Base-by-base conservation (phyloP, 306 rosid genomes). In the Calophaca sinica region DNA sequence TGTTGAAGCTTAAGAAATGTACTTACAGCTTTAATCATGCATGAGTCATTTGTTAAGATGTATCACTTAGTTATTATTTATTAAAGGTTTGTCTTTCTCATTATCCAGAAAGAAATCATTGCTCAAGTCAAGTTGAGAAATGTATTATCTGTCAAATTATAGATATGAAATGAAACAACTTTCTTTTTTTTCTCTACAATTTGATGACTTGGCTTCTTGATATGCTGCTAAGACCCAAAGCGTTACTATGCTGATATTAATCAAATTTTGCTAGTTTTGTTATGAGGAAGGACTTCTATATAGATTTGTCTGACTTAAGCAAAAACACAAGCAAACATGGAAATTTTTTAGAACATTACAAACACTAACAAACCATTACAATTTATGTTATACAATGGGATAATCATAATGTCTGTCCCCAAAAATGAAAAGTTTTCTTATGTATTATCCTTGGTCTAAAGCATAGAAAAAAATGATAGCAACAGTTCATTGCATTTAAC, bases 1-100 rank as follows among this genome's bases (percentile, higher is more conserved):
- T 42, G 68, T 74, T 93, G 52, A 67, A 84, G 80, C 58, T 90
- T 13, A 90, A 86, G 81, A 63, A 71, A 68, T 89, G 98, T 75
- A 72, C 81, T 28, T 85, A 82, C 13, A 76, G 59, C 38, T 44
- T 85, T 66, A 79, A 79, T 49, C 44, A 57, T 79, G 82, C 36
- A 31, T 85, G 71, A 78, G 26, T 75, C 33, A 45, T n/a, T 9
- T 38, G 14, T 39, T 46, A 50, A 67, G 49, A 54, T 58, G 79
- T 73, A 14, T 26, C 42, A 33, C 54, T 38, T 26, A 51, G 68
- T 20, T 20, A 20, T 36, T 70, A 63, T n/a, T 66, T 76, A 35
- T 58, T 64, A 59, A 59, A 48, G 49, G 15, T 54, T 72, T 2
- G 70, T 72, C 13, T 36, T 72, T 49, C 44, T 67, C 65, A 26